Evolutionary conservation across 164 flowering plant genomes (phyloP), one percentile per base, ranked within the genome.

Genomic region (Pachysandra terminalis): DNA sequence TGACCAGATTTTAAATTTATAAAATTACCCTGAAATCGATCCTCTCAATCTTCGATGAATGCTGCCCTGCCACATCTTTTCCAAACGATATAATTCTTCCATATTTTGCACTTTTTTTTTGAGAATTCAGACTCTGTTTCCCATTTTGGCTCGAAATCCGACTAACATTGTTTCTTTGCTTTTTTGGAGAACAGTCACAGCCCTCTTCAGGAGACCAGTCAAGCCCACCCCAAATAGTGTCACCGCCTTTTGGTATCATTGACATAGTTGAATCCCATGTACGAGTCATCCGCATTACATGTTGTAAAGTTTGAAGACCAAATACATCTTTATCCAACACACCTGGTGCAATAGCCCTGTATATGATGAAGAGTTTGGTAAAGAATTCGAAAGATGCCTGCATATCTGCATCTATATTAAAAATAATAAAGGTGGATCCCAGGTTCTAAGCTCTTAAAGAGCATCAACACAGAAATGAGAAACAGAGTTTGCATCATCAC

Each of bases 241-340:
- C 91, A 64, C 98, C 98, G 27, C 98, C 98, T 79, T 81, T 91
- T 24, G 96, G 98, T 69, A 94, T 78, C 98, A 94, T 94, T 51
- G 98, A 94, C 98, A 91, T 87, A 41, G 98, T 94, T 61, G 98
- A 84, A 80, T 94, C 98, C 97, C 97, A 94, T 32, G 97, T 87
- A 24, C 98, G 94, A 4, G 86, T 86, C 96, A 94, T 90, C 75
- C 78, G 85, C 97, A 94, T 94, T 22, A 84, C 79, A 69, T 91
- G 91, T 72, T 87, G 87, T 71, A 94, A 78, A 25, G 96, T 91
- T 76, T 91, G 96, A 64, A 91, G 64, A 26, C 82, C 79, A 73
- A 94, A 87, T 61, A 87, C 26, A 80, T 91, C 97, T 25, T 77
- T 81, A 23, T 91, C 90, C 74, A 94, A 68, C 61, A 90, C 84